A percentile compares a stretch with the other conserved stretches of the same genome.
phyloP scores from a whole-genome alignment of 1,139 yeast genomes.

The Debaryomycetaceae sp. region DNA sequence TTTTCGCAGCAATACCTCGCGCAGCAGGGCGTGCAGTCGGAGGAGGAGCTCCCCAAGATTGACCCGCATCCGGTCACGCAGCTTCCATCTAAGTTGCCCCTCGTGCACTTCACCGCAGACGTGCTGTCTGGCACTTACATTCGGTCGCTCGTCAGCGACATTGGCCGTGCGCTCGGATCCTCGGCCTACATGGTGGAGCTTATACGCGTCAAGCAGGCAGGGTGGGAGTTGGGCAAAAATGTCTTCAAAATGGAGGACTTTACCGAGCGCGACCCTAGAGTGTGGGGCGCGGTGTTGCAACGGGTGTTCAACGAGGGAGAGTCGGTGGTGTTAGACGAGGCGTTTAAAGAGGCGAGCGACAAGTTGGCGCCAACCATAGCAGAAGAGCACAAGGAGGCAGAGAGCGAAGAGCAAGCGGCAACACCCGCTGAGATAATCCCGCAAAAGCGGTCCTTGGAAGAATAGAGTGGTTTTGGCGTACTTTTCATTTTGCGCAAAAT shows the following conservation, averaged over 20 bases:
- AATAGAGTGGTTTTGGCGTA: slow-evolving; percentile 21
- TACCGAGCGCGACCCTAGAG: slow-evolving; percentile 47
- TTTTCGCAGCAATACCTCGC: slow-evolving; percentile 51
- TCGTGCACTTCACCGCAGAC: slow-evolving; percentile 65
- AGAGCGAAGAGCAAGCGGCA: slow-evolving; percentile 5
- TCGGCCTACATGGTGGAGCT: slow-evolving; percentile 89
- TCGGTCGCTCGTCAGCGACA: slow-evolving; percentile 82
- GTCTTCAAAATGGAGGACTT: slow-evolving; percentile 69
- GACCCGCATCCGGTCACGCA: not conserved
- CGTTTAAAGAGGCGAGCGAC: slow-evolving; percentile 16
- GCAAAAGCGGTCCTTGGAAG: slow-evolving; percentile 23
- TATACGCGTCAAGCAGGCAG: slow-evolving; percentile 69
- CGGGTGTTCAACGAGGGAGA: slow-evolving; percentile 41
- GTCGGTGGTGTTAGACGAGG: slow-evolving; percentile 22
- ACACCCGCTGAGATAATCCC: slow-evolving; percentile 10
- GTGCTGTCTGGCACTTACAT: slow-evolving; percentile 97
- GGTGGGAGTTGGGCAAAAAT: slow-evolving; percentile 72
- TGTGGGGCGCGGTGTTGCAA: slow-evolving; percentile 66
- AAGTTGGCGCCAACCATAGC: slow-evolving; percentile 13
- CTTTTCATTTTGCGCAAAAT: too few species aligned
- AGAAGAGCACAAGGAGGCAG: slow-evolving; percentile 8
- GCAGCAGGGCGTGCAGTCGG: slow-evolving; percentile 24
- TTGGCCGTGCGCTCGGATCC: slow-evolving; percentile 76
- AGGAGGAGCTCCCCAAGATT: slow-evolving; percentile 22
- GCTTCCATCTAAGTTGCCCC: slow-evolving; percentile 45